Percentiles rank a stretch among this genome's conserved stretches.
Conservation (phyloP, 2,329 filamentous ascomycete species). For the Dactylellina haptotyla region DNA sequence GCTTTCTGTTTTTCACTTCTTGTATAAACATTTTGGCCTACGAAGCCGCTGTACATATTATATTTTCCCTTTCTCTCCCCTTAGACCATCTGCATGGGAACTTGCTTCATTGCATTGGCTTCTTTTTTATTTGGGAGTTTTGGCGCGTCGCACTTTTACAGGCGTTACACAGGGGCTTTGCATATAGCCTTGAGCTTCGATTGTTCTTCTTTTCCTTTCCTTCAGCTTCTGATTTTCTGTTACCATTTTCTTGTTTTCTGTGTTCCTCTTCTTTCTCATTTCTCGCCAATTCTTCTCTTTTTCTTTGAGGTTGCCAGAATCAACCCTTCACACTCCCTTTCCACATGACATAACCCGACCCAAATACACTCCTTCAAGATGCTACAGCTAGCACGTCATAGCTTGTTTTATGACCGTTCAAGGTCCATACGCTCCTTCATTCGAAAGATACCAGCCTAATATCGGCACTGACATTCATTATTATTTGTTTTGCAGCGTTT, state of each 20-base stretch:
- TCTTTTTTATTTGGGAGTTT: constrained; percentile 26
- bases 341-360: constrained; percentile 14
- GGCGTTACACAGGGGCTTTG: constrained; percentile 33
- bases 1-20: not conserved
- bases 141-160: no score
- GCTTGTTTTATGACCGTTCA: constrained; percentile 2
- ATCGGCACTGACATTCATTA: constrained; percentile 9
- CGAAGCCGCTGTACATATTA: constrained; percentile 41
- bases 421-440: constrained; percentile 14
- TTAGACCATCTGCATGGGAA: constrained; percentile 1
- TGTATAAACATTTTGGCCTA: constrained; percentile 37
- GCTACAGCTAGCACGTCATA: no score
- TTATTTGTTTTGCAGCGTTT: not conserved
- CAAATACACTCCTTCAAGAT: constrained; percentile 37
- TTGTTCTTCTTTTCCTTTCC: constrained; percentile 4
- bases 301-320: constrained; percentile 33
- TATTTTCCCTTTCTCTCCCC: constrained; percentile 18
- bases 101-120: constrained; percentile 5
- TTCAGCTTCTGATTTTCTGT: no score
- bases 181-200: constrained; percentile 18
- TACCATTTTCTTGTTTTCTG: no score
- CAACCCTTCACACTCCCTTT: constrained; percentile 42
- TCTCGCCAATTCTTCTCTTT: not conserved
- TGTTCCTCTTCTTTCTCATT: constrained; percentile 10
- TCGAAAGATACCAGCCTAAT: constrained; percentile 5